phyloP scores from a whole-genome alignment of 805 yeast species.

The Candida khao-thaluensis region DNA sequence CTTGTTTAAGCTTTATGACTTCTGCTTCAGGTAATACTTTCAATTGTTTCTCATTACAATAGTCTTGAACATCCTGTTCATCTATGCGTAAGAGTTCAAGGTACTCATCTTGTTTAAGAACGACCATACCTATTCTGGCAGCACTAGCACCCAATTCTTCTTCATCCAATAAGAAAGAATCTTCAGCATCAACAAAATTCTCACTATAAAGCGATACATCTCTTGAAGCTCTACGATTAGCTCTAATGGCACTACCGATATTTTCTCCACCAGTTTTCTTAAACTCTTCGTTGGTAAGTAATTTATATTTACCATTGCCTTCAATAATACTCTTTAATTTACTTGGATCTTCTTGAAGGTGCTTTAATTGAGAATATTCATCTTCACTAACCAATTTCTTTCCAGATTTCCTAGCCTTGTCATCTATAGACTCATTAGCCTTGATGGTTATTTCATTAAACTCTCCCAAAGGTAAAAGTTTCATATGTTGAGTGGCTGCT shows the following conservation, averaged over 20 bases:
- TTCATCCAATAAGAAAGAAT: conserved; percentile 26
- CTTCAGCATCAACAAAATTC: conserved; percentile 28
- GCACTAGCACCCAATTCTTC: conserved; percentile 29
- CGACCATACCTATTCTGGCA: conserved; percentile 24
- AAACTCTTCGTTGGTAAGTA: conserved; percentile 5
- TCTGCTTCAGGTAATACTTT: conserved; percentile 30
- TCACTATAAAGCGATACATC: conserved; percentile 15
- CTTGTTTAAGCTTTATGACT: conserved; percentile 23
- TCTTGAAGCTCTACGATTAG: conserved; percentile 16
- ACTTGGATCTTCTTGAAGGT: conserved; percentile 1
- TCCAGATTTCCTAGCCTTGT: conserved; percentile 15
- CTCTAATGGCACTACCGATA: conserved; percentile 14
- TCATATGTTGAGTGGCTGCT: conserved; percentile 13
- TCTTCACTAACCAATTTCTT: conserved; percentile 11
- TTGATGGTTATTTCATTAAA: conserved; percentile 9
- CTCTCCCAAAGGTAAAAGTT: conserved; percentile 15
- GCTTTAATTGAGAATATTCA: not conserved
- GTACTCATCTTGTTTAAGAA: conserved; percentile 22
- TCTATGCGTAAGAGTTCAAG: conserved; percentile 17
- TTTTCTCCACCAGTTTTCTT: conserved; percentile 10
- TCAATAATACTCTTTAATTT: conserved; percentile 4
- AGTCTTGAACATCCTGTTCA: conserved; percentile 18
- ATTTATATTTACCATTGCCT: conserved; percentile 1
- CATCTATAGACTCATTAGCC: conserved; percentile 18
- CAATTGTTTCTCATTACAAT: conserved; percentile 21